phyloP scores from a whole-genome alignment of 306 rosid species.

The Prinsepia uniflora region DNA sequence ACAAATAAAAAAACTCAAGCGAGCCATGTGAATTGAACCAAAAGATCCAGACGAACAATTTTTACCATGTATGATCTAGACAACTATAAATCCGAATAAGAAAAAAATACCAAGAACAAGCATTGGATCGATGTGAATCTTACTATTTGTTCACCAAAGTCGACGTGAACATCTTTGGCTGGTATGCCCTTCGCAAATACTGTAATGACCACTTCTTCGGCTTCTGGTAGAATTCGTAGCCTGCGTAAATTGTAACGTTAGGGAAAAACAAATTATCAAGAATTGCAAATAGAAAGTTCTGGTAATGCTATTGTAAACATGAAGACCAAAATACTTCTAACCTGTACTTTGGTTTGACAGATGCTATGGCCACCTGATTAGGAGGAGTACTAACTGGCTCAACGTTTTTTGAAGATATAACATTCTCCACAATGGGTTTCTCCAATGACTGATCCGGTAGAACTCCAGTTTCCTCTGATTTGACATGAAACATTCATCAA shows the following conservation, averaged over 20 bases:
- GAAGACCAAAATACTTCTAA: slow-evolving; percentile 23
- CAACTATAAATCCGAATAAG: neutral
- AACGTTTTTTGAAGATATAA: slow-evolving; percentile 26
- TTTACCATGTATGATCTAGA: neutral
- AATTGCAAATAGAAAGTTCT: neutral
- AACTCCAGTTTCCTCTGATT: slow-evolving; percentile 57
- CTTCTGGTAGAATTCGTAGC: slow-evolving; percentile 80
- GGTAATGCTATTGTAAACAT: neutral
- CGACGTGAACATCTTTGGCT: slow-evolving; percentile 44
- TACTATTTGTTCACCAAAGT: slow-evolving; percentile 91
- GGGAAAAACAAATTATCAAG: neutral
- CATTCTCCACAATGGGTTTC: slow-evolving; percentile 27
- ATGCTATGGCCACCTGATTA: slow-evolving; percentile 25
- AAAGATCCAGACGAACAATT: neutral
- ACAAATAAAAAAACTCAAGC: slow-evolving; percentile 6
- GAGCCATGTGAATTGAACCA: neutral
- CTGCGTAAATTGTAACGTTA: slow-evolving; percentile 30
- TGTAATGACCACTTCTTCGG: slow-evolving; percentile 70
- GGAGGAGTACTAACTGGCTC: slow-evolving; percentile 29
- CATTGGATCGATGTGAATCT: slow-evolving; percentile 24
- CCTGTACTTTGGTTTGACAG: slow-evolving; percentile 77
- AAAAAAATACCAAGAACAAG: neutral
- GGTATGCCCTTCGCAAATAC: slow-evolving; percentile 77
- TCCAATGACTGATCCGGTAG: slow-evolving; percentile 25
- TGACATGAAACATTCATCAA: slow-evolving; percentile 28